Conservation (phyloP, 2,329 filamentous ascomycete species). For the Aspergillus costaricaensis region DNA sequence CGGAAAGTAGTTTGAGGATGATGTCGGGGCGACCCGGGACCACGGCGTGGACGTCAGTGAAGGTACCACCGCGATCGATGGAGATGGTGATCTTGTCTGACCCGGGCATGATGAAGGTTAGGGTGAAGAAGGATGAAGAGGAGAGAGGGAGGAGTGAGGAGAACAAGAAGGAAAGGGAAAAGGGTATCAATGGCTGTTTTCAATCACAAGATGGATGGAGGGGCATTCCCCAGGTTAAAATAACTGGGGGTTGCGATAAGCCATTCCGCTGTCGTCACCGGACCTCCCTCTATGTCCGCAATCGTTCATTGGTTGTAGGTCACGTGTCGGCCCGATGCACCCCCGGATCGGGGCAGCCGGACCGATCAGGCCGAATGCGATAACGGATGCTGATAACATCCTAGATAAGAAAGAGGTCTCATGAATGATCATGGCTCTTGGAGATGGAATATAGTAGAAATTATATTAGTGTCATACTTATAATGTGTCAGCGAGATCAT, state of each 20-base stretch:
- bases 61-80: slow-evolving; percentile 45
- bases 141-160: neutral
- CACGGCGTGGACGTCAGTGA: slow-evolving; percentile 43
- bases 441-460: no score
- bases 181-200: neutral
- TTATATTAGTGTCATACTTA: no score
- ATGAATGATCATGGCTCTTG: no score
- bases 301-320: slow-evolving; percentile 8
- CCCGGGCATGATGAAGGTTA: slow-evolving; percentile 4
- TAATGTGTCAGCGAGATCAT: no score
- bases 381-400: neutral
- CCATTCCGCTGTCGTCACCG: neutral
- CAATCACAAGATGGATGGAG: neutral
- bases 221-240: slow-evolving; percentile 18
- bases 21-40: slow-evolving; percentile 41
- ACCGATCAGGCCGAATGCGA: slow-evolving; percentile 19
- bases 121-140: neutral
- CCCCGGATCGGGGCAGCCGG: slow-evolving; percentile 21
- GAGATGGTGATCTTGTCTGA: slow-evolving; percentile 37
- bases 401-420: neutral
- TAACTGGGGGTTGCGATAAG: slow-evolving; percentile 9
- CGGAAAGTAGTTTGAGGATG: slow-evolving; percentile 44
- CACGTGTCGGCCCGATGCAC: slow-evolving; percentile 35
- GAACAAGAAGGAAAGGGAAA: neutral
- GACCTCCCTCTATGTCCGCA: neutral